Evolutionary conservation across 495 filamentous ascomycete species (phyloP).

Genomic region (Xylaria cubensis): DNA sequence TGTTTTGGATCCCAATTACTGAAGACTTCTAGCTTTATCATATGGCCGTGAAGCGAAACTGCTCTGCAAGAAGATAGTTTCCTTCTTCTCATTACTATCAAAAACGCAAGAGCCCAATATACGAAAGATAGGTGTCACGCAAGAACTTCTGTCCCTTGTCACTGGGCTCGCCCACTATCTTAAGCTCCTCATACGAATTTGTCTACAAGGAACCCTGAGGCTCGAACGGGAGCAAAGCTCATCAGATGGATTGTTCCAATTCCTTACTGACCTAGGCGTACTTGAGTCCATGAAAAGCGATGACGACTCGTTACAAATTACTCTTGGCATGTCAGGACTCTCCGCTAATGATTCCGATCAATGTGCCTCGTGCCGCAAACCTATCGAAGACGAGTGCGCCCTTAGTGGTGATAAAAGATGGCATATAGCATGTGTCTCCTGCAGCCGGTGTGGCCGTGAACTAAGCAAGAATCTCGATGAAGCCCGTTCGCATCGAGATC

Average conservation of each 20-base stretch:
- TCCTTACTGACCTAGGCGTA: constrained; percentile 80
- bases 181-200: constrained; percentile 96
- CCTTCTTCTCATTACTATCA: constrained; percentile 92
- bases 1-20: constrained; percentile 17
- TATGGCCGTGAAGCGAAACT: constrained; percentile 96
- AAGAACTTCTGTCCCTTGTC: constrained; percentile 92
- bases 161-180: constrained; percentile 98
- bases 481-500: constrained; percentile 69
- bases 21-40: constrained; percentile 68
- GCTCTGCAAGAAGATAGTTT: constrained; percentile 98
- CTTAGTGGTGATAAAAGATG: constrained; percentile 75
- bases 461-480: constrained; percentile 68
- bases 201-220: constrained; percentile 89
- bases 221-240: constrained; percentile 83
- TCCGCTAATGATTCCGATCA: constrained; percentile 83
- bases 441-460: constrained; percentile 75
- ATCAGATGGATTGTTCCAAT: constrained; percentile 75
- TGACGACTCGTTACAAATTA: constrained; percentile 74
- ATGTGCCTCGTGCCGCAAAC: constrained; percentile 78
- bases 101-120: constrained; percentile 92
- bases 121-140: constrained; percentile 90
- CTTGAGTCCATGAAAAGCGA: constrained; percentile 74
- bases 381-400: constrained; percentile 93
- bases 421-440: constrained; percentile 82
- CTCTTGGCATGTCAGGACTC: constrained; percentile 71